Evolutionary conservation across 1,139 yeast species (phyloP), one percentile per base, ranked within the genome.

Genomic region (Pneumocystis canis): DNA sequence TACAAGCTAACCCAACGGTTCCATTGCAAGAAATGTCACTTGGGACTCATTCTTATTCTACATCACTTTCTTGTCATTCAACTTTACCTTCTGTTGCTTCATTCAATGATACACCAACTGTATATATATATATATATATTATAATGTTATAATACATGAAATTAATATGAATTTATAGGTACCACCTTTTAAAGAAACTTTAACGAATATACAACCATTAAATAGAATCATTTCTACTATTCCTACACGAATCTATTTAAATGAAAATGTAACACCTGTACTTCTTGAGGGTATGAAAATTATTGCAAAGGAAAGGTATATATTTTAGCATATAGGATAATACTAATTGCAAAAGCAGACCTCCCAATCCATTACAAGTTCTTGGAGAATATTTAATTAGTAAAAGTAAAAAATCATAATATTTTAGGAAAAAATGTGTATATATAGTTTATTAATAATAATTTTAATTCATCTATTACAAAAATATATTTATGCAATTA

Each of bases 231-330:
- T 57, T 35, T 35, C 40, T 20, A 96, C 96, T 0, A 86, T 95
- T 0, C 83, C 88, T 0, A 78, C 89, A 2, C 80, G 97, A 68
- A 82, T 80, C 68, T 90, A 89, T 78, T 77, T 90, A 65, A 88
- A 89, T 71, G 77, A 81, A 67, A 78, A 85, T 64, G 79, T 90
- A 56, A 86, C 96, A 0, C 81, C 80, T n/a, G 81, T 81, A 30
- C 73, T 90, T 58, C 74, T 88, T 30, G 82, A 81, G 41, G 96
- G 95, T 0, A 79, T 90, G 76, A 78, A 85, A 66, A 75, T 79
- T 57, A 66, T 75, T 14, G 83, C 84, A 1, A 73, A 73, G 16
- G 79, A 76, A 58, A 78, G 80, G 74, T 72, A 63, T 33, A 72
- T 66, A 33, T 57, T 9, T 57, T 14, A 20, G 30, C 16, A 14